A percentile compares a stretch with the other conserved stretches of the same genome.
phyloP scores from a whole-genome alignment of 225 moss, liverwort and hornwort genomes.

The Straminergon stramineum region DNA sequence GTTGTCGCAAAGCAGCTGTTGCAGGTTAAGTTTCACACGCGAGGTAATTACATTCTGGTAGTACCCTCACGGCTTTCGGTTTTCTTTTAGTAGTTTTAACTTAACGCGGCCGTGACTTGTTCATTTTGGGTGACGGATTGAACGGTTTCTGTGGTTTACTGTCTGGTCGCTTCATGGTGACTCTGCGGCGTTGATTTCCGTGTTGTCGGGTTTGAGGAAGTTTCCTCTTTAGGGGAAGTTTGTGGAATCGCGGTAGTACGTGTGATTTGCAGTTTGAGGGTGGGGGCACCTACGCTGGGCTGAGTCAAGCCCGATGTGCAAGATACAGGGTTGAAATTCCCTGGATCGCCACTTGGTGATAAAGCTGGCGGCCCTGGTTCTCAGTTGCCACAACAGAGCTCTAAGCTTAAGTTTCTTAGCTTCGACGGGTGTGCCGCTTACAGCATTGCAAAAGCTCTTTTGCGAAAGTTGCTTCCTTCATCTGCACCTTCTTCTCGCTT shows the following conservation, averaged over 20 bases:
- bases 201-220: not conserved
- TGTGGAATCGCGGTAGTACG: not conserved
- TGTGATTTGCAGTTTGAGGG: not conserved
- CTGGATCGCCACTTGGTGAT: not conserved
- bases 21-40: not conserved
- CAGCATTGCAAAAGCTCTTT: not conserved
- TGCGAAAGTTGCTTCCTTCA: not conserved
- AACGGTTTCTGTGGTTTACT: not conserved
- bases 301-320: slow-evolving; percentile 6
- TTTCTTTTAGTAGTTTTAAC: not conserved
- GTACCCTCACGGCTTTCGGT: not conserved
- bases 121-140: not conserved
- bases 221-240: not conserved
- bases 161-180: not conserved
- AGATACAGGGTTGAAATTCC: not conserved
- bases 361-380: not conserved
- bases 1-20: not conserved
- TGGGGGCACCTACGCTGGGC: not conserved
- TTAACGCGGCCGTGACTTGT: not conserved
- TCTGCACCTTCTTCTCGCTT: not conserved
- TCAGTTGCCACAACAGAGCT: not conserved
- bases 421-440: not conserved
- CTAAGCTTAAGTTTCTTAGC: not conserved
- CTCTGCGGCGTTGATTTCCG: not conserved
- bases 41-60: not conserved